Evolutionary conservation across 2,329 filamentous ascomycete species (phyloP).

Genomic region (Metarhizium rileyi): DNA sequence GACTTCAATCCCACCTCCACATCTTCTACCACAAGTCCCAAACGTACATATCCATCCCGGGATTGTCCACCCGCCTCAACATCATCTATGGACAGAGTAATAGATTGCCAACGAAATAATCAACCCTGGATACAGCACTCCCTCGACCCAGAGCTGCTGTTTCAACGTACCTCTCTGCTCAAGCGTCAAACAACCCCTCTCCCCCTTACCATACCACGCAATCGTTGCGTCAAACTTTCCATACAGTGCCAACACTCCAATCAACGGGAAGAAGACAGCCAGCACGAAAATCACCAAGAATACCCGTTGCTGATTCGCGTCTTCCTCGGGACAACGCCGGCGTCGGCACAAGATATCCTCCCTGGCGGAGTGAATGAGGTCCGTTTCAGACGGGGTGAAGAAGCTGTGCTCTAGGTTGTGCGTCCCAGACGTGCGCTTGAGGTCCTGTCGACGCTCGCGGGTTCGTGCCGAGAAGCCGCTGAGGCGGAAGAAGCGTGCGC

Average conservation of each 20-base stretch:
- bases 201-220: constrained; percentile 38
- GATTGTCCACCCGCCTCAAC: background rate
- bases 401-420: constrained; percentile 11
- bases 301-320: constrained; percentile 22
- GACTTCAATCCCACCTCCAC: background rate
- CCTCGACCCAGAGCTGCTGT: constrained; percentile 28
- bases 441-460: background rate
- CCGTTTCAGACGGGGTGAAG: constrained; percentile 20
- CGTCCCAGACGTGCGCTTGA: background rate
- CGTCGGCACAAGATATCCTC: constrained; percentile 21
- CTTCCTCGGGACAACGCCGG: constrained; percentile 16
- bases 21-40: background rate
- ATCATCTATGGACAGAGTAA: constrained; percentile 16
- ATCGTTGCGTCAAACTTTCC: constrained; percentile 36
- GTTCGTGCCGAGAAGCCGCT: constrained; percentile 17
- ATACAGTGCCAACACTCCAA: constrained; percentile 33
- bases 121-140: constrained; percentile 21
- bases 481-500: constrained; percentile 11
- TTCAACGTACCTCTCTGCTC: constrained; percentile 21
- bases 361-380: constrained; percentile 21
- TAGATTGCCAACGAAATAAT: constrained; percentile 22
- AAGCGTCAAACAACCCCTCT: constrained; percentile 27
- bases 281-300: constrained; percentile 30
- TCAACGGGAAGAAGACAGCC: constrained; percentile 35
- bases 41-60: background rate